phyloP scores from a whole-genome alignment of 2,329 filamentous ascomycete genomes.

The Pochonia chlamydosporia region DNA sequence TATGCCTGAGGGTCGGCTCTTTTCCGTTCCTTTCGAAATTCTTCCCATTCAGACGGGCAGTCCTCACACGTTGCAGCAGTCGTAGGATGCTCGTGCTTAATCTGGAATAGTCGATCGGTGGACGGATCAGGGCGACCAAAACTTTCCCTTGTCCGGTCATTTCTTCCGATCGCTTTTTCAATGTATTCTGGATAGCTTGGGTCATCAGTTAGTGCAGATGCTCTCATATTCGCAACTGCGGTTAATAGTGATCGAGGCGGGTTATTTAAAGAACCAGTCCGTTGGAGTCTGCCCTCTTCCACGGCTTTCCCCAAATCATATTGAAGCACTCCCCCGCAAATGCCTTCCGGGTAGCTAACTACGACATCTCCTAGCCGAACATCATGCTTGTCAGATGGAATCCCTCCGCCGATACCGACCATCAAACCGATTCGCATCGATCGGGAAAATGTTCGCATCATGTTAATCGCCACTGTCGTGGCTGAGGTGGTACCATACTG shows the following conservation, averaged over 20 bases:
- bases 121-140: background rate
- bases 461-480: background rate
- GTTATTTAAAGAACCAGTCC: background rate
- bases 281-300: background rate
- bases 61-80: background rate
- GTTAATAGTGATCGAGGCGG: background rate
- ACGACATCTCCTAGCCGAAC: background rate
- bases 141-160: background rate
- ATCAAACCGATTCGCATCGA: background rate
- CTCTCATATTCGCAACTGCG: background rate
- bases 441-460: conserved; percentile 1
- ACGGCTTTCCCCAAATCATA: conserved; percentile 1
- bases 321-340: too few relatives aligned
- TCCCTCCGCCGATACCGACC: background rate
- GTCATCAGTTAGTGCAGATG: background rate
- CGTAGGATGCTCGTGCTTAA: background rate
- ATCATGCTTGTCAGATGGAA: background rate
- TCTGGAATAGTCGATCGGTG: background rate
- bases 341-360: background rate
- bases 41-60: background rate
- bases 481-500: background rate
- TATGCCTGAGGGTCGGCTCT: background rate
- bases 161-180: background rate
- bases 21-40: background rate
- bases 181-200: background rate